These are phyloP conservation scores for Creolimax fragrantissima DNA, from an alignment of 78 protist genomes.

Conservation along the genomic window DNA sequence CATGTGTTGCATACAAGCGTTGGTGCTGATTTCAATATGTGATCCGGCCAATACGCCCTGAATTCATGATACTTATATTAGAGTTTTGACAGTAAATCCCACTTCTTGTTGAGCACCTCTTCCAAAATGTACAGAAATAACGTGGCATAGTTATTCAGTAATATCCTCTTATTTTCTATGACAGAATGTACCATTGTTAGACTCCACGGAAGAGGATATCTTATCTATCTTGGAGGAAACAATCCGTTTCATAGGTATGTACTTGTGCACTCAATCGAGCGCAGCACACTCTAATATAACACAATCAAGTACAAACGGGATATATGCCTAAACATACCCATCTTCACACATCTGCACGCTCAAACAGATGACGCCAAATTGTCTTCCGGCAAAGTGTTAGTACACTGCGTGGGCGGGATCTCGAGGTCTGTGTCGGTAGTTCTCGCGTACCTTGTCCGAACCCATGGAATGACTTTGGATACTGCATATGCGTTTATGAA, in stretches of 20 bases:
- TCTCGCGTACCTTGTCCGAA: conserved; percentile 16
- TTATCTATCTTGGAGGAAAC: background rate
- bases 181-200: background rate
- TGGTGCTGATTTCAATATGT: too few relatives aligned
- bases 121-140: too few relatives aligned
- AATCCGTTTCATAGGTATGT: background rate
- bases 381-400: background rate
- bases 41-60: too few relatives aligned
- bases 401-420: conserved; percentile 31
- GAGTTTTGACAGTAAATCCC: too few relatives aligned
- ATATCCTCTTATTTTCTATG: too few relatives aligned
- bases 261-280: background rate
- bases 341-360: background rate
- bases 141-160: too few relatives aligned
- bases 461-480: background rate
- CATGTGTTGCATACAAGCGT: too few relatives aligned
- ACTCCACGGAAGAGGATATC: conserved; percentile 1
- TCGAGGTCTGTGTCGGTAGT: conserved; percentile 18
- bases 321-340: background rate
- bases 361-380: background rate
- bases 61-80: too few relatives aligned
- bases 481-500: conserved; percentile 1
- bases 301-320: background rate
- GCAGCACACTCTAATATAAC: background rate
- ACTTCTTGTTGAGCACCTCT: too few relatives aligned